phyloP scores from a whole-genome alignment of 169 alveolate genomes.

The Plasmodium gaboni region DNA sequence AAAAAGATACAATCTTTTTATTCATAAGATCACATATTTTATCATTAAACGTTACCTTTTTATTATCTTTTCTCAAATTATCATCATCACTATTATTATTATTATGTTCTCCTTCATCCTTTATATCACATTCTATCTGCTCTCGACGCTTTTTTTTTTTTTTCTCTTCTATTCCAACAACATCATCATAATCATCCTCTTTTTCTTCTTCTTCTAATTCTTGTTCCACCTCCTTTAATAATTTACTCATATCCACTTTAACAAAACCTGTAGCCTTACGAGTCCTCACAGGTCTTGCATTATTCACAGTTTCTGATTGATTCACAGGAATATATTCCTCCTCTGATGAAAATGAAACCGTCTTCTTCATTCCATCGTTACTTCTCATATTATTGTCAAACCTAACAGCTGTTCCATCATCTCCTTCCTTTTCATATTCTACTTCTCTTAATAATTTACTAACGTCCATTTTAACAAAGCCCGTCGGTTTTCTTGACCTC shows the following conservation, averaged over 20 bases:
- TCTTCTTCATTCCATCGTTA: constrained; percentile 15
- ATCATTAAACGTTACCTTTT: not conserved
- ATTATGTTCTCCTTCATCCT: not conserved
- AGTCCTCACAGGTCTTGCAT: constrained; percentile 35
- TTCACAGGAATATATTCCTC: not conserved
- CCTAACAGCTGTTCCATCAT: too few species aligned
- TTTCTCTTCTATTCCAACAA: not conserved
- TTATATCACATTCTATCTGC: not conserved
- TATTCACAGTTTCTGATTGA: not conserved
- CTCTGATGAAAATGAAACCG: constrained; percentile 27
- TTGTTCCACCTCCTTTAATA: constrained; percentile 23
- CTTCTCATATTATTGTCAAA: not conserved
- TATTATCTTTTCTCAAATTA: not conserved
- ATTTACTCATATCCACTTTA: constrained; percentile 31
- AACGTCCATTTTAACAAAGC: constrained; percentile 60
- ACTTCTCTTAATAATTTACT: constrained; percentile 23
- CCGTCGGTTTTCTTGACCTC: constrained; percentile 51
- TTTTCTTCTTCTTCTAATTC: constrained; percentile 1
- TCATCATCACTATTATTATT: not conserved
- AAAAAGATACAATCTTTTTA: not conserved
- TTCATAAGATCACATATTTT: not conserved
- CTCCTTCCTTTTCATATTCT: not conserved
- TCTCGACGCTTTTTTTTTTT: not conserved
- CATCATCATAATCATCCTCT: not conserved
- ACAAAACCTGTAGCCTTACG: constrained; percentile 71